Base-by-base conservation (phyloP, 2,329 filamentous ascomycete species). In the Aspergillus pseudotamarii region DNA sequence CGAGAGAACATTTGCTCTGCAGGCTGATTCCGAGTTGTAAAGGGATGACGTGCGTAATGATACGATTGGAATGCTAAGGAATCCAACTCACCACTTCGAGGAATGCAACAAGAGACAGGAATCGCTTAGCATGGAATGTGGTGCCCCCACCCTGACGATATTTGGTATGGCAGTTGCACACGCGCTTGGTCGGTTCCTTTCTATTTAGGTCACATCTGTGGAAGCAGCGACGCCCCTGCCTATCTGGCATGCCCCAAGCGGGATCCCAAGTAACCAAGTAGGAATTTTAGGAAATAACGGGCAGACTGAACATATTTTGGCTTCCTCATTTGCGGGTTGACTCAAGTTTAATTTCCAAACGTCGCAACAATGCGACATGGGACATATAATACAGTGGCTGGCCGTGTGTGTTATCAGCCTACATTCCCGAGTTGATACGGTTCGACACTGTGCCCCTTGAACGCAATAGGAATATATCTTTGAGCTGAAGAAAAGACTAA, bases 151-250 rank as follows among this genome's bases (percentile, higher is more conserved):
- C 57, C n/a, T 60, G 58, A 64, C 55, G 54, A 41, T 48, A 38
- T 30, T 48, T 68, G 69, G 69, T 57, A 71, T 70, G 67, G 63
- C 62, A 70, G 56, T 59, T 62, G 55, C 64, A 62, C 45, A 36
- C 34, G 23, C 41, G 54, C 11, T 23, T 51, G n/a, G 32, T 48
- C 9, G 10, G 51, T 54, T 19, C 2, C 32, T 54, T 54, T 54
- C 11, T 23, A 19, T 14, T 36, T 36, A 4, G 51, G 10, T 36
- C 30, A 26, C 19, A 19, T 26, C 36, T 38, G 28, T 21, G 36
- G 54, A 46, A 57, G 46, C 32, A 58, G 36, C 48, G 36, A 55
- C 32, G 32, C 51, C 10, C 51, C 6, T 55, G 51, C 14, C 48
- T 48, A 53, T 54, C 23, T 32, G 23, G 46, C 57, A 46, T n/a